A percentile compares a stretch with the other conserved stretches of the same genome.
phyloP scores from a whole-genome alignment of 768 basidiomycete genomes.

The Paxillus involutus region DNA sequence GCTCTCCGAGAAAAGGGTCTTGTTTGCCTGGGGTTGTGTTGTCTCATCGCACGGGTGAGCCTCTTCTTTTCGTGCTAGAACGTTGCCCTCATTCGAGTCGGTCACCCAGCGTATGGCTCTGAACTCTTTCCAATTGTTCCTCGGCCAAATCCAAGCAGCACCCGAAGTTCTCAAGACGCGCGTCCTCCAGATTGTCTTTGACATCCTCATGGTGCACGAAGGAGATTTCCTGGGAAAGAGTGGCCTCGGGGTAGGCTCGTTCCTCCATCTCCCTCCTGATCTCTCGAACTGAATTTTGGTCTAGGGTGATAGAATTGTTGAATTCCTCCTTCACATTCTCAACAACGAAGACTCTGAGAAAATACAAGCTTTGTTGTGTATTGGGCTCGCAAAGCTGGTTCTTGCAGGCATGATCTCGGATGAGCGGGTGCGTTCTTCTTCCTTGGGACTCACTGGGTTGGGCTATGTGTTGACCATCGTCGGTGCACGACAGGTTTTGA shows the following conservation, averaged over 20 bases:
- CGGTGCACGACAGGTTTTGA: slow-evolving; percentile 38
- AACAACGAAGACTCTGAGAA: slow-evolving; percentile 55
- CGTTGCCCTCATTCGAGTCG: background rate
- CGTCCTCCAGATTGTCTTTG: slow-evolving; percentile 81
- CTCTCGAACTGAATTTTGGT: background rate
- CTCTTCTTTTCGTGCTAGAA: background rate
- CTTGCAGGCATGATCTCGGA: slow-evolving; percentile 75
- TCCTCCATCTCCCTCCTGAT: background rate
- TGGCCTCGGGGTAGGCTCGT: slow-evolving; percentile 28
- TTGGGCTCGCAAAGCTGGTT: slow-evolving; percentile 86
- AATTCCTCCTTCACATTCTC: slow-evolving; percentile 59
- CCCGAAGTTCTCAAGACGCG: slow-evolving; percentile 66
- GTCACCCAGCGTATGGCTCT: slow-evolving; percentile 28
- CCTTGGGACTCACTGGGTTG: too few species aligned
- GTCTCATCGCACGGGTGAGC: slow-evolving; percentile 60
- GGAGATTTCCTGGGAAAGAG: slow-evolving; percentile 55
- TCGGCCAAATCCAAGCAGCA: slow-evolving; percentile 65
- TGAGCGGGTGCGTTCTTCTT: slow-evolving; percentile 49
- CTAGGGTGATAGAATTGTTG: slow-evolving; percentile 59
- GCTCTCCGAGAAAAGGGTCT: slow-evolving; percentile 61
- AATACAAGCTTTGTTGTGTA: slow-evolving; percentile 69
- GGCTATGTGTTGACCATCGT: background rate
- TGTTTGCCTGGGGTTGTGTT: slow-evolving; percentile 70
- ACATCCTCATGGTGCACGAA: slow-evolving; percentile 84
- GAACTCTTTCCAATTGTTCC: slow-evolving; percentile 77